Evolutionary conservation across 495 filamentous ascomycete genomes (phyloP), one percentile per base, ranked within the genome.

Genomic region (Trichoderma gamsii): DNA sequence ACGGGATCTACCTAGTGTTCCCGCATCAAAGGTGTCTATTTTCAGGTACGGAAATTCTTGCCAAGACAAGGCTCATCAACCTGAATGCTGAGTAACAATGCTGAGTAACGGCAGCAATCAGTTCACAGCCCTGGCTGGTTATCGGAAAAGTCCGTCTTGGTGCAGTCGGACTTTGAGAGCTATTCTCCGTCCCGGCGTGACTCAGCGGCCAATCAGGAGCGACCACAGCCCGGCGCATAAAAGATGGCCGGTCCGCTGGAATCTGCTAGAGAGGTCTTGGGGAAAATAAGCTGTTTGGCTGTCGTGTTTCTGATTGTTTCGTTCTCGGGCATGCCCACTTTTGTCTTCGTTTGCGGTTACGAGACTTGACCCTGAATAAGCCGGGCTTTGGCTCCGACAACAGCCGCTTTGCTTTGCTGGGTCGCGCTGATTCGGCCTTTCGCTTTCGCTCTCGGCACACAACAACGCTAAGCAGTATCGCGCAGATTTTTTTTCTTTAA

Each of bases 171-270:
- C 56, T 61, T 61, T 61, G 23, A 29, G 12, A 4, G 23, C 2
- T 35, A 61, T 61, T 61, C 25, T 61, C 56, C 56, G 56, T 29
- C 16, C 56, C 56, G 25, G 25, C 12, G 9, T 49, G 23, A 9
- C 27, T 11, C 56, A 29, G 8, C 25, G 27, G 56, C 56, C 56
- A 61, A 61, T 61, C 23, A 61, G 27, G 27, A 9, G 25, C 56
- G 56, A 13, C 25, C 25, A 7, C 8, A 21, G 44, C 44, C 56
- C 56, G 56, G 56, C 56, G 27, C 23, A 61, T 61, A 61, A 61
- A 61, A 9, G 23, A 32, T 32, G 56, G 56, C 56, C 56, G 56
- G 9, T 29, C 56, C 56, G 56, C 27, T 32, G 56, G 56, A 61
- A 61, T 29, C 27, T 61, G 16, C 56, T 61, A 61, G 25, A 61